Evolutionary conservation across 164 flowering plant genomes (phyloP), one percentile per base, ranked within the genome.

Genomic region (Macadamia tetraphylla): DNA sequence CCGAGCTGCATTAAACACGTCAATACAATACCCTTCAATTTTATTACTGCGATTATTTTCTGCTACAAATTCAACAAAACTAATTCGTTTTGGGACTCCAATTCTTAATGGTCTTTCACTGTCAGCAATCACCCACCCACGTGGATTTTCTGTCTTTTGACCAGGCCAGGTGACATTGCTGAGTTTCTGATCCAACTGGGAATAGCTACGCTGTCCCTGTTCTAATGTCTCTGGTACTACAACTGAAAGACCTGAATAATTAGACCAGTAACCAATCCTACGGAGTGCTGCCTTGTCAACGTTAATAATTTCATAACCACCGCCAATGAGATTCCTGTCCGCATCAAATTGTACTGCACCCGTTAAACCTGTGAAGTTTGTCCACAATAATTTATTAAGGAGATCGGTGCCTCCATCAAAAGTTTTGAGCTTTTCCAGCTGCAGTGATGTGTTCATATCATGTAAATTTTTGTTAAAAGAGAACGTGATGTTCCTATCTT

Each of bases 181-280:
- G 32, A 89, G 92, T 59, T 71, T 64, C 76, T 71, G 84, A 61
- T 78, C 58, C 30, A 52, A 23, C 3, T 32, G 66, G 5, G 74
- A 63, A 64, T 31, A 53, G 5, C 59, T 64, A 48, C 10, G 64
- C 0, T 67, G 59, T 48, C 66, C 55, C 60, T 23, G 44, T 35
- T 65, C 66, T 11, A 75, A 67, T 29, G 12, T 53, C 66, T 80
- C 83, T 10, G 87, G 87, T 9, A 88, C 75, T 32, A 58, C 23
- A 70, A 80, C 67, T 12, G 92, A 85, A 63, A 87, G 62, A 53
- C 86, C 89, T 14, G 84, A 77, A 64, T 61, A 15, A 49, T 75
- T 80, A 52, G 88, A 81, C 95, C 95, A 89, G 61, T 77, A 87
- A 40, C 95, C 95, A 57, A 89, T 82, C 9, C 17, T 76, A 12